These are phyloP conservation scores for Trichophyton verrucosum DNA, from an alignment of 2,329 filamentous ascomycete species.

Conservation along the genomic window DNA sequence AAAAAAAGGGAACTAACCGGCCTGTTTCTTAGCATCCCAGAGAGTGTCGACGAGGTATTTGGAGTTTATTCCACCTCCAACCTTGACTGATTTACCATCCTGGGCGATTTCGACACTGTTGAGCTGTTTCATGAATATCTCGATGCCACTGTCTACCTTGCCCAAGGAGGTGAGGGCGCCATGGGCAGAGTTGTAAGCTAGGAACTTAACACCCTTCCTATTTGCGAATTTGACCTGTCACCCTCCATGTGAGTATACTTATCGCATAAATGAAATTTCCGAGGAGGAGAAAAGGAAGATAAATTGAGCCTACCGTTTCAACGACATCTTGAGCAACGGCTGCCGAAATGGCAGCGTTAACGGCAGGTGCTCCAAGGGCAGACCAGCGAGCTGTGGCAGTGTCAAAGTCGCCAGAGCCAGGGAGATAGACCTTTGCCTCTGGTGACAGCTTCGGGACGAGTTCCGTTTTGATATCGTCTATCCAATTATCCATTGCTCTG, in stretches of 20 bases:
- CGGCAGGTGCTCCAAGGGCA: slow-evolving; percentile 29
- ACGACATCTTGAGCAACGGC: slow-evolving; percentile 39
- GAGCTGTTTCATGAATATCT: slow-evolving; percentile 38
- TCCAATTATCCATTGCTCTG: background rate
- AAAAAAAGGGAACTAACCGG: slow-evolving; percentile 23
- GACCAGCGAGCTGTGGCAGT: slow-evolving; percentile 37
- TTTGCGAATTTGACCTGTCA: slow-evolving; percentile 39
- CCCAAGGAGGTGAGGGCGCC: slow-evolving; percentile 40
- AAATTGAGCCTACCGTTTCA: slow-evolving; percentile 31
- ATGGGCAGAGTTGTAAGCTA: slow-evolving; percentile 43
- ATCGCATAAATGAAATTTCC: no score
- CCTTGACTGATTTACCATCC: slow-evolving; percentile 36
- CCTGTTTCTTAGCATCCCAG: slow-evolving; percentile 42
- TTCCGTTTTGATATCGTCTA: slow-evolving; percentile 13
- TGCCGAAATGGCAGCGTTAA: slow-evolving; percentile 38
- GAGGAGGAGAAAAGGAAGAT: background rate
- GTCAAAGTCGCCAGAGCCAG: slow-evolving; percentile 31
- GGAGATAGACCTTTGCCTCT: slow-evolving; percentile 32
- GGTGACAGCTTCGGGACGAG: slow-evolving; percentile 24
- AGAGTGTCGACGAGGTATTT: slow-evolving; percentile 38
- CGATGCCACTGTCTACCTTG: slow-evolving; percentile 39
- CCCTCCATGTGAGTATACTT: background rate
- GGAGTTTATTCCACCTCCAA: slow-evolving; percentile 38
- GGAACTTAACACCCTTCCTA: slow-evolving; percentile 36
- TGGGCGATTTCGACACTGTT: slow-evolving; percentile 32